Base-by-base conservation (phyloP, 805 yeast genomes). In the Kodamaea jinghongensis region DNA sequence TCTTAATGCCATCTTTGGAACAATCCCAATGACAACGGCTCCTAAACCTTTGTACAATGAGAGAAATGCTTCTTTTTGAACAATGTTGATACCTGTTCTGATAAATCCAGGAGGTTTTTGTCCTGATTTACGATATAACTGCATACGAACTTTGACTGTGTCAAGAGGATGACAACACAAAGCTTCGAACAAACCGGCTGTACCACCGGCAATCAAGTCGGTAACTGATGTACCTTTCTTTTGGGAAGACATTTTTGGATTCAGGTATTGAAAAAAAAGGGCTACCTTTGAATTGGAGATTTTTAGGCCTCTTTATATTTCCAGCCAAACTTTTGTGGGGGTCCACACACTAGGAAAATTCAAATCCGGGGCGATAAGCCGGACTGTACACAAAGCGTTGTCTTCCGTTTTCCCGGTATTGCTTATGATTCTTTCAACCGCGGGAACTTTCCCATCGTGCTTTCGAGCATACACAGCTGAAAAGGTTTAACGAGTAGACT, bases 111-210 rank as follows among this genome's bases (percentile, higher is more conserved):
- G 93, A 14, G 89, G 82, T 59, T 83, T 86, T 34, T 76, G 73
- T n/a, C 83, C 79, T 3, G 76, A 63, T 58, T 81, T 83, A 56
- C 79, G 78, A 60, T 84, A 83, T 54, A 91, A 75, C 65, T 91
- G 98, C 98, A 91, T 91, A 59, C 98, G 80, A 46, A 91, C 99
- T 66, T 91, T 91, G 61, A 91, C 86, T 29, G 99, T 91, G 61
- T 91, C 99, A 53, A 91, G 76, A n/a, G 98, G 98, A 64, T 91
- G 99, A 63, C 99, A 91, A 62, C 91, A 81, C 47, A 93, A 73
- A n/a, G 98, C 99, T 72, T 91, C 99, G 59, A 90, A 87, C 45
- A 91, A 72, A 43, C 99, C 99, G 10, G 99, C 99, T 6, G 91
- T 81, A 55, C 99, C 99, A 53, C 99, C 99, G 25, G 97, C 93